phyloP scores from a whole-genome alignment of 352 stramenopile species.

The Phytophthora tubulina region DNA sequence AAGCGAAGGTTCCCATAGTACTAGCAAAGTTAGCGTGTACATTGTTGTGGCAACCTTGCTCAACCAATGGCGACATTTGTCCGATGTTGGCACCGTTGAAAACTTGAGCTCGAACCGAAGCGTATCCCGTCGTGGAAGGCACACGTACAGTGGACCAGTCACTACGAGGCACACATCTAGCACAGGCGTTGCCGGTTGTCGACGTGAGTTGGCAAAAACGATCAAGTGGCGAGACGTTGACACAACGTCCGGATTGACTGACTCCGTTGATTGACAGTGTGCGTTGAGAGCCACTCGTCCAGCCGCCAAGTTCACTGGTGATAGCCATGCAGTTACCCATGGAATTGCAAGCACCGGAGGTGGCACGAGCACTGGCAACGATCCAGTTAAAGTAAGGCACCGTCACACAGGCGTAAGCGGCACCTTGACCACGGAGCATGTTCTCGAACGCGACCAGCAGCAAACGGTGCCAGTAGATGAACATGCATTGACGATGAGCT shows the following conservation, averaged over 20 bases:
- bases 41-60: constrained; percentile 72
- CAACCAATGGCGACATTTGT: constrained; percentile 57
- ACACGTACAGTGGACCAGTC: constrained; percentile 49
- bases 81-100: constrained; percentile 65
- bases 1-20: constrained; percentile 64
- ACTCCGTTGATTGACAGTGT: constrained; percentile 64
- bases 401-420: constrained; percentile 72
- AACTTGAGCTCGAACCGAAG: constrained; percentile 58
- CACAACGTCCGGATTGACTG: constrained; percentile 52
- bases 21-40: constrained; percentile 64
- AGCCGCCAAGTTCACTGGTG: constrained; percentile 53
- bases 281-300: constrained; percentile 28
- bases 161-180: constrained; percentile 60
- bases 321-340: constrained; percentile 64
- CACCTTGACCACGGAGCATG: constrained; percentile 75
- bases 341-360: constrained; percentile 51
- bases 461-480: constrained; percentile 85
- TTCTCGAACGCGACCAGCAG: constrained; percentile 83
- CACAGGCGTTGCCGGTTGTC: constrained; percentile 35
- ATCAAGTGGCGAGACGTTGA: constrained; percentile 46
- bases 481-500: constrained; percentile 78
- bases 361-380: constrained; percentile 52
- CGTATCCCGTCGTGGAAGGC: constrained; percentile 51
- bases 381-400: constrained; percentile 87
- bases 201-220: constrained; percentile 63